Base-by-base conservation (phyloP, 2,329 filamentous ascomycete species). In the Colletotrichum australisinense region DNA sequence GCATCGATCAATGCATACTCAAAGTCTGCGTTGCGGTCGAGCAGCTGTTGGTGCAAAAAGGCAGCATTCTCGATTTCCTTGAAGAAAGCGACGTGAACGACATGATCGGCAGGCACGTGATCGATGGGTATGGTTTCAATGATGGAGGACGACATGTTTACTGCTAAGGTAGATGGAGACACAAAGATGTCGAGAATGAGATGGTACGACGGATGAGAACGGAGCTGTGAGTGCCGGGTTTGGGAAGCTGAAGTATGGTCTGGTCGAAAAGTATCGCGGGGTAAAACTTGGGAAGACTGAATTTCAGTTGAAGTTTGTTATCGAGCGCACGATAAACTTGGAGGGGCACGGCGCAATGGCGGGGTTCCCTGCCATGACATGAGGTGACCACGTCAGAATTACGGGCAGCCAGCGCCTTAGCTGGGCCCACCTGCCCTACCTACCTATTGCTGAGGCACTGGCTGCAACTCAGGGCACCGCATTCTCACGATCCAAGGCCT, bases 1-100 rank as follows among this genome's bases (percentile, higher is more conserved):
- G 95, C 95, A 84, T 99, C 96, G 59, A 99, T 89, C 76, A 99
- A 93, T 42, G 95, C 95, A 86, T 98, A 98, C 83, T 98, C 95
- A 78, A 95, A 98, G 9, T 93, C 92, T 12, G 90, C 80, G 80
- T 98, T 98, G 65, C 94, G 93, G 6, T 91, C 89, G n/a, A 98
- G 87, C 5, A 99, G 90, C 84, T 98, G 95, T 77, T 92, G 87
- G 65, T 95, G 93, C 56, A 99, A 87, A 79, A 93, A 95, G 1
- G 89, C 83, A 12, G 95, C 89, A 81, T 99, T 99, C 74, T 89
- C 81, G 69, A 98, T 90, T 80, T 94, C 86, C 26, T 86, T 89
- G 85, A 97, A 98, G 38, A 98, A 85, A 56, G 91, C 92, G 63
- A 94, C 84, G 82, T 97, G 92, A 35, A 98, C 86, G 7, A 89